phyloP scores from a whole-genome alignment of 1,284 basidiomycete genomes.

The Ustilago loliicola region DNA sequence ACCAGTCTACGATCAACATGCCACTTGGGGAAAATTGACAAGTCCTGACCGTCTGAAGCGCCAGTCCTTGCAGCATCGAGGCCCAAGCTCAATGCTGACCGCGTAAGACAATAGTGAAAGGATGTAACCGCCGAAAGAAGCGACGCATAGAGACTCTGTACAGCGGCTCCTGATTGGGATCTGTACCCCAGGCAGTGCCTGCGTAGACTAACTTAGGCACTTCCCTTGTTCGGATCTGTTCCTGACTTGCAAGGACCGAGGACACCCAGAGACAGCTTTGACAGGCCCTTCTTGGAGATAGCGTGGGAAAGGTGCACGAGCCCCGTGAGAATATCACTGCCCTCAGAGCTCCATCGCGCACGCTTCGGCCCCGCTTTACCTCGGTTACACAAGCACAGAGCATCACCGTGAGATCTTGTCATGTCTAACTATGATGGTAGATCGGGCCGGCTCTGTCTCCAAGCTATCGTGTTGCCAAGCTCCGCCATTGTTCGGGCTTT shows the following conservation, averaged over 20 bases:
- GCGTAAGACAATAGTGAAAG: background rate
- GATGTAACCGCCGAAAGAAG: background rate
- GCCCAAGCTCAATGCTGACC: background rate
- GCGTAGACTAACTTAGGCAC: background rate
- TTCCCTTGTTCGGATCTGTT: background rate
- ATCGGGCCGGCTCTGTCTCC: background rate
- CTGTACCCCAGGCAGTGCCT: background rate
- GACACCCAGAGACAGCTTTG: background rate
- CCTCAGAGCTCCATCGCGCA: background rate
- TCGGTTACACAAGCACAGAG: background rate
- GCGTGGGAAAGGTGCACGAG: conserved; percentile 6
- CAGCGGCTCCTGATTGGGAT: background rate
- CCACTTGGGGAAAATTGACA: background rate
- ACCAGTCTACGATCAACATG: no score
- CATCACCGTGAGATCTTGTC: background rate
- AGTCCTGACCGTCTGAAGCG: background rate
- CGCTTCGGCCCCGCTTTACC: background rate
- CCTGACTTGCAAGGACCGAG: background rate
- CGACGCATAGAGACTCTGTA: background rate
- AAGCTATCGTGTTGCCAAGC: background rate
- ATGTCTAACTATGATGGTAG: background rate
- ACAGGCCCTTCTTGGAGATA: background rate
- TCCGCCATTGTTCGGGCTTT: background rate
- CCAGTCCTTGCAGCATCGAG: background rate
- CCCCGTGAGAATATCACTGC: background rate